These are phyloP conservation scores for Anaeromyces robustus DNA, from an alignment of 192 early-diverging fungal species.

Conservation along the genomic window DNA sequence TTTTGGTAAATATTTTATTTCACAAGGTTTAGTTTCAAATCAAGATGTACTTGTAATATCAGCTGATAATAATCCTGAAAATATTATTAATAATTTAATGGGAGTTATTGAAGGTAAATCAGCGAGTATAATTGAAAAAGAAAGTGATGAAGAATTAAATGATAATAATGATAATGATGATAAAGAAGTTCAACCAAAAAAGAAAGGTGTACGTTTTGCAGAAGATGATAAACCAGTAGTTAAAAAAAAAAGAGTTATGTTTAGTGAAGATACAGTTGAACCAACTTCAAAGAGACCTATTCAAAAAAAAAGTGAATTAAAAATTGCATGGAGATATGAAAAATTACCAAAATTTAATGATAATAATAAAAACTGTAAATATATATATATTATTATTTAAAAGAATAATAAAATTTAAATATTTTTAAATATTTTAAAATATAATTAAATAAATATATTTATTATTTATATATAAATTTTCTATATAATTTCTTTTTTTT, in stretches of 20 bases:
- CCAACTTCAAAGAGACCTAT: constrained; percentile 4
- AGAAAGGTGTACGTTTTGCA: not conserved
- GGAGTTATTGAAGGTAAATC: constrained; percentile 36
- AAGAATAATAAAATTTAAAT: no score
- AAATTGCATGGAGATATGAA: constrained; percentile 92
- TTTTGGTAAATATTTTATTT: constrained; percentile 65
- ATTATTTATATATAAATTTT: no score
- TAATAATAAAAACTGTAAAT: constrained; percentile 12
- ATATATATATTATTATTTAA: no score
- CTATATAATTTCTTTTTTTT: no score
- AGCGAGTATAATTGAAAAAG: constrained; percentile 19
- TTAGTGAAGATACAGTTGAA: not conserved
- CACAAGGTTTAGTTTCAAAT: constrained; percentile 63
- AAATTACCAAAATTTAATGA: constrained; percentile 51
- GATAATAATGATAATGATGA: constrained; percentile 11
- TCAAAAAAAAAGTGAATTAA: constrained; percentile 28
- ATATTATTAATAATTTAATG: constrained; percentile 42
- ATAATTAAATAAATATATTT: no score
- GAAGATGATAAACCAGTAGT: not conserved
- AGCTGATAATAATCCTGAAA: constrained; percentile 46
- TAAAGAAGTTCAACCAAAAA: constrained; percentile 3
- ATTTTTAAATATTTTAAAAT: no score
- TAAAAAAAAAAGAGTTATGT: constrained; percentile 11
- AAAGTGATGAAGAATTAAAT: constrained; percentile 19
- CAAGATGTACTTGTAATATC: constrained; percentile 55